A percentile compares a stretch with the other conserved stretches of the same genome.
Conservation (phyloP, 176 grass and related monocot genomes). For the Tillandsia leiboldiana region DNA sequence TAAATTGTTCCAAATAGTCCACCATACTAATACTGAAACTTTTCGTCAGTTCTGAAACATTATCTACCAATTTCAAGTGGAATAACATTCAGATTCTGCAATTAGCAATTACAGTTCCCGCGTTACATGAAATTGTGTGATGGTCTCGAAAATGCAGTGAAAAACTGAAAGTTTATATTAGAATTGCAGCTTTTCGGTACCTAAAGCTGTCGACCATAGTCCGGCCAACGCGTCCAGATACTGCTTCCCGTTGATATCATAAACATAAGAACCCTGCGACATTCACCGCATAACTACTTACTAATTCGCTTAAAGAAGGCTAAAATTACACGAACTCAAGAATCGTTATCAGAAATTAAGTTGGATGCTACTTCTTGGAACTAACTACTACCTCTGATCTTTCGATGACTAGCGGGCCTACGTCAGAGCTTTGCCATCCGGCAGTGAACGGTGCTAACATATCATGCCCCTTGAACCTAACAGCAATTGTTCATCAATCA, state of each 20-base stretch:
- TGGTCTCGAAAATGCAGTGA: neutral
- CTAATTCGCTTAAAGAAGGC: neutral
- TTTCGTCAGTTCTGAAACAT: neutral
- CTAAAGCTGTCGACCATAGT: conserved; percentile 92
- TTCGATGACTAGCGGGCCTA: conserved; percentile 75
- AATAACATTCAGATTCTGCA: too few relatives aligned
- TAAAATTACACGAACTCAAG: neutral
- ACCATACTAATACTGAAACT: neutral
- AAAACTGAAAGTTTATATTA: neutral
- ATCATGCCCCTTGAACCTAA: conserved; percentile 89
- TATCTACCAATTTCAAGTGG: neutral
- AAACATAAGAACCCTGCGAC: conserved; percentile 76
- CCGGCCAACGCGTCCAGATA: conserved; percentile 92
- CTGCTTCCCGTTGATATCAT: conserved; percentile 75
- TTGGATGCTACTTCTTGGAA: neutral
- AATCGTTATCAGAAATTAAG: neutral
- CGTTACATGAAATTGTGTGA: neutral
- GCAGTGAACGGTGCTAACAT: conserved; percentile 99
- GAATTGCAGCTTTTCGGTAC: conserved; percentile 27
- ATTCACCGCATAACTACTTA: neutral
- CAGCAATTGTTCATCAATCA: neutral
- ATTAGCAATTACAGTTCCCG: too few relatives aligned
- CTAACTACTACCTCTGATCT: conserved; percentile 65
- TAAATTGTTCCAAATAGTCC: neutral
- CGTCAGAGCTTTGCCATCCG: conserved; percentile 86